phyloP scores from a whole-genome alignment of 257 asterid genomes.

The Solanum habrochaites region DNA sequence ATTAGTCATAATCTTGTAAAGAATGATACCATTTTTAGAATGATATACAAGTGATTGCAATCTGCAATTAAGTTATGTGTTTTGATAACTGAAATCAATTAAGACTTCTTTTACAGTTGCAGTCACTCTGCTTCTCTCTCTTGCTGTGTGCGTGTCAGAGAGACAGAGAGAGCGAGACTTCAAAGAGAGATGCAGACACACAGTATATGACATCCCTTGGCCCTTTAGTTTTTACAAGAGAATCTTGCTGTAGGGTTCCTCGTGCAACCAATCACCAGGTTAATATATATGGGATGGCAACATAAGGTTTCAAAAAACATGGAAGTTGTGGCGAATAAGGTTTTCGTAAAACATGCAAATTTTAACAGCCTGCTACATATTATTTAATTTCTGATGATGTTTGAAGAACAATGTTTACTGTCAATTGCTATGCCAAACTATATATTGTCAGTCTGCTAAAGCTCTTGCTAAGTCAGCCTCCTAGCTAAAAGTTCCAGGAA shows the following conservation, averaged over 20 bases:
- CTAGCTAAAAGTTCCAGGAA: neutral
- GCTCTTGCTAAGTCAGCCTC: neutral
- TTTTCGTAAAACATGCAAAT: neutral
- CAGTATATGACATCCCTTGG: neutral
- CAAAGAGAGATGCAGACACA: neutral
- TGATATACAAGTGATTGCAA: neutral
- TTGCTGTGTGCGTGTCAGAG: neutral
- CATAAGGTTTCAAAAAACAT: neutral
- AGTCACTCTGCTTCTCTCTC: neutral
- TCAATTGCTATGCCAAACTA: neutral
- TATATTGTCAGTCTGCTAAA: neutral
- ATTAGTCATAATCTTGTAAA: neutral
- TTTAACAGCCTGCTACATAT: neutral
- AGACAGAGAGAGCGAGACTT: neutral
- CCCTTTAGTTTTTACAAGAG: neutral
- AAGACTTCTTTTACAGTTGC: neutral
- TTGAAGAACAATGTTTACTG: neutral
- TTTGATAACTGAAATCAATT: neutral
- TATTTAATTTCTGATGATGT: neutral
- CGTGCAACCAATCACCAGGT: neutral
- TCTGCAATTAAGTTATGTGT: neutral
- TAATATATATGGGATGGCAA: neutral
- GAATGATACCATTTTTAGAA: neutral
- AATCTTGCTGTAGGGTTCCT: neutral
- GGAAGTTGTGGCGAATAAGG: neutral